Evolutionary conservation across 805 yeast genomes (phyloP), one percentile per base, ranked within the genome.

Genomic region (Candida hispaniensis): DNA sequence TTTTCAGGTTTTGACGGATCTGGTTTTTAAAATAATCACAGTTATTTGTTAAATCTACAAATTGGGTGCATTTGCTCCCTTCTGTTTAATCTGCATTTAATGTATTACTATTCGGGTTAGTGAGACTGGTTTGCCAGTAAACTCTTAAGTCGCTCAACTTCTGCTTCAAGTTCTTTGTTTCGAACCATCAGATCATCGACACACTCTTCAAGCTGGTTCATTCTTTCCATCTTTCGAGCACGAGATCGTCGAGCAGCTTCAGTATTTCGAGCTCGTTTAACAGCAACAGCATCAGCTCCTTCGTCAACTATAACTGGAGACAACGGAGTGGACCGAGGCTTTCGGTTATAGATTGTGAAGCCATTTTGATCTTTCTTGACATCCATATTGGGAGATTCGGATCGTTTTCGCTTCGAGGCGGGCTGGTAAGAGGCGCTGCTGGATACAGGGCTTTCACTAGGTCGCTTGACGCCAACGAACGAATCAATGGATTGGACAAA

Each of bases 231-330:
- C 61, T 83, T 83, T 58, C 93, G 74, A 14, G 95, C 95, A 51
- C 96, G 69, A 16, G 94, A 83, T 53, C 95, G 73, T 58, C 96
- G 75, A 6, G 96, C 96, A 47, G 97, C 96, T 30, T 75, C 60
- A n/a, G 88, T 88, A 69, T 91, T 88, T 59, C 88, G 76, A 6
- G 97, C 97, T 55, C 97, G 76, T 64, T 88, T 88, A 49, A 79
- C 56, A 28, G 82, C 71, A 39, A 68, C 69, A n/a, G 77, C 71
- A 56, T 82, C 93, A 30, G 54, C 59, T 23, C 59, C 53, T 21
- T 67, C 70, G 18, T 71, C 66, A 27, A 63, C 43, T 29, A 70
- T 69, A 39, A 85, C 67, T 7, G 93, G 93, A 46, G 67, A 63
- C 56, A 83, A 66, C 6, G 93, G 93, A 41, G 63, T 60, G 17